Base-by-base conservation (phyloP, 768 basidiomycete genomes). In the Suillus luteus region DNA sequence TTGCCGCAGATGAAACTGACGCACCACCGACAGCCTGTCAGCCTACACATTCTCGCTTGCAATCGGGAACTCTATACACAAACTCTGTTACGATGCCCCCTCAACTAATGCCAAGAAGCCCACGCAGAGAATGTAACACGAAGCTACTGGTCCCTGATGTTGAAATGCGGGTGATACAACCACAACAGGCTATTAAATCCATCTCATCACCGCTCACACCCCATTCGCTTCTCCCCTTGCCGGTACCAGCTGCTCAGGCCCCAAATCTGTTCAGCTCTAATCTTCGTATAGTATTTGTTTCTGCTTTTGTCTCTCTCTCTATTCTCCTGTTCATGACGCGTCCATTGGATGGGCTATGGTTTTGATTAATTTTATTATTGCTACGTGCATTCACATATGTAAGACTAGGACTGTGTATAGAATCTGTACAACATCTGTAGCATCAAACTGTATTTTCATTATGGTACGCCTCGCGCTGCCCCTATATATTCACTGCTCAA, bases 391-490 rank as follows among this genome's bases (percentile, higher is more conserved):
- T 19, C 22, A 17, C 22, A 31, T 41, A 17, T 58, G 40, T 58
- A 58, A 58, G 31, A 31, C 40, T 31, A 27, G 35, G 22, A 38
- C 17, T 19, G 24, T 38, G 24, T 17, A 58, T 58, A 19, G 15
- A 57, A 31, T 41, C 38, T 27, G 55, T 58, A 55, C 35, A 55
- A 52, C 1, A 52, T 10, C 31, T 52, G 51, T 55, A 40, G 9
- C 27, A 41, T 43, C 40, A 38, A 17, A 31, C 57, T 58, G 57
- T 41, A 58, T 58, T 58, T 58, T 24, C 55, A 27, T 58, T 41
- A 58, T 58, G 57, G 12, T 19, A 41, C 31, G 41, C 40, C 10
- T 27, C 33, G 24, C 55, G 19, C 24, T 10, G 22, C 8, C 40
- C 15, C 6, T 54, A 54, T 41, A 27, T 58, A 41, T 58, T 57